Percentiles rank a stretch among this genome's conserved stretches.
Conservation (phyloP, 1,139 yeast species). For the Suhomyces anneliseae region DNA sequence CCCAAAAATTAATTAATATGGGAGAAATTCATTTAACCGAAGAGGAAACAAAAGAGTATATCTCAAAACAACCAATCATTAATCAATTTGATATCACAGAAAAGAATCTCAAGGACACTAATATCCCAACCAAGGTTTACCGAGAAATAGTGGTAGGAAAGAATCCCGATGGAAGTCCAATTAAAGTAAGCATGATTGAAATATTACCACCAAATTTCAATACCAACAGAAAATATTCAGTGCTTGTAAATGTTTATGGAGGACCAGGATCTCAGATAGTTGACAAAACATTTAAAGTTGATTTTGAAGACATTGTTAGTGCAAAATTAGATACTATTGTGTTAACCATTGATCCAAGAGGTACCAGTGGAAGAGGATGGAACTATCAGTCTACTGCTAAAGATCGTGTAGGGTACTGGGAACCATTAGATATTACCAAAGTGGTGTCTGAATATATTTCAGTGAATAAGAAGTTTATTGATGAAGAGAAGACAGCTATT, state of each 20-base stretch:
- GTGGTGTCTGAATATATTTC: conserved; percentile 64
- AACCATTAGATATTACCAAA: conserved; percentile 74
- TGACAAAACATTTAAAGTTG: conserved; percentile 51
- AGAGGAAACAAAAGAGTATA: conserved; percentile 15
- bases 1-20: conserved; percentile 56
- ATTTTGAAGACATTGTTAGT: conserved; percentile 69
- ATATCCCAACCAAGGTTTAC: conserved; percentile 57
- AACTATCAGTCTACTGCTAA: conserved; percentile 65
- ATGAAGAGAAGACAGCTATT: conserved; percentile 64
- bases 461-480: conserved; percentile 52
- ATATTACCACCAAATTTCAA: conserved; percentile 72
- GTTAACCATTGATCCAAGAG: conserved; percentile 87
- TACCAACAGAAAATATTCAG: conserved; percentile 58
- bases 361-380: conserved; percentile 92
- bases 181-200: conserved; percentile 67
- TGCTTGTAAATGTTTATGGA: conserved; percentile 83
- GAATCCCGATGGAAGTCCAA: conserved; percentile 36
- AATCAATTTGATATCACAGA: conserved; percentile 30
- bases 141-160: conserved; percentile 48
- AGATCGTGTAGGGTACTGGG: conserved; percentile 78
- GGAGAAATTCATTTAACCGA: conserved; percentile 25
- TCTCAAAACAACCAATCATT: conserved; percentile 29
- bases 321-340: conserved; percentile 73
- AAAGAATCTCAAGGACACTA: conserved; percentile 29
- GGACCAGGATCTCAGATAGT: conserved; percentile 92